Evolutionary conservation across 805 yeast genomes (phyloP).

Genomic region (Maudiozyma saulgeensis): DNA sequence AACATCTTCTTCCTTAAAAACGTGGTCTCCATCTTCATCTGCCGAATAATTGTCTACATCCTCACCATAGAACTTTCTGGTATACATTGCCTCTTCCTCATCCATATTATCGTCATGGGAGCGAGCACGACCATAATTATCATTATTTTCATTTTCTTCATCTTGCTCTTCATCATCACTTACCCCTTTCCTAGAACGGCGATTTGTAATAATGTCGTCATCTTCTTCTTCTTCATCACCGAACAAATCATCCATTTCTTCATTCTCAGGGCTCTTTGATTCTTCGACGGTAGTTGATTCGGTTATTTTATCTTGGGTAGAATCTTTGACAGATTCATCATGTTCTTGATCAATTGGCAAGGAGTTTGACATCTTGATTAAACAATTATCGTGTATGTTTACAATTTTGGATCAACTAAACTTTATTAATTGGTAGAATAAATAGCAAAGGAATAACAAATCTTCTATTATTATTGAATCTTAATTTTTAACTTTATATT

Average conservation of each 20-base stretch:
- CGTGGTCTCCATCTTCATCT: slow-evolving; percentile 27
- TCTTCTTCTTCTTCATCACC: slow-evolving; percentile 30
- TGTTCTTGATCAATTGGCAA: neutral
- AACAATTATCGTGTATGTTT: neutral
- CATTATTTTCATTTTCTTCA: slow-evolving; percentile 11
- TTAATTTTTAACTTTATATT: too few relatives aligned
- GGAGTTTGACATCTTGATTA: neutral
- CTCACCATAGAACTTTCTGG: slow-evolving; percentile 29
- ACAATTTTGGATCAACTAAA: neutral
- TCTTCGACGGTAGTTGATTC: slow-evolving; percentile 3
- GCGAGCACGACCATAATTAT: slow-evolving; percentile 15
- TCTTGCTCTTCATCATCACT: slow-evolving; percentile 22
- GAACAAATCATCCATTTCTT: slow-evolving; percentile 36
- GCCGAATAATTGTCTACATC: slow-evolving; percentile 20
- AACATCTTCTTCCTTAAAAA: slow-evolving; percentile 29
- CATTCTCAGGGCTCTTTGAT: slow-evolving; percentile 23
- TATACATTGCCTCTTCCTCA: slow-evolving; percentile 31
- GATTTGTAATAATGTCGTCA: slow-evolving; percentile 4
- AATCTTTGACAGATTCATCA: neutral
- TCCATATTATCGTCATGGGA: slow-evolving; percentile 23
- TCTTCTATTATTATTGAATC: too few relatives aligned
- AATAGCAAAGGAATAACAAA: too few relatives aligned
- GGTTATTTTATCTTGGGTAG: neutral
- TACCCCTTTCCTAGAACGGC: neutral
- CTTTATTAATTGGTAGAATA: neutral